Base-by-base conservation (phyloP, 371 early-diverging fungal genomes). In the Mortierella sp. region DNA sequence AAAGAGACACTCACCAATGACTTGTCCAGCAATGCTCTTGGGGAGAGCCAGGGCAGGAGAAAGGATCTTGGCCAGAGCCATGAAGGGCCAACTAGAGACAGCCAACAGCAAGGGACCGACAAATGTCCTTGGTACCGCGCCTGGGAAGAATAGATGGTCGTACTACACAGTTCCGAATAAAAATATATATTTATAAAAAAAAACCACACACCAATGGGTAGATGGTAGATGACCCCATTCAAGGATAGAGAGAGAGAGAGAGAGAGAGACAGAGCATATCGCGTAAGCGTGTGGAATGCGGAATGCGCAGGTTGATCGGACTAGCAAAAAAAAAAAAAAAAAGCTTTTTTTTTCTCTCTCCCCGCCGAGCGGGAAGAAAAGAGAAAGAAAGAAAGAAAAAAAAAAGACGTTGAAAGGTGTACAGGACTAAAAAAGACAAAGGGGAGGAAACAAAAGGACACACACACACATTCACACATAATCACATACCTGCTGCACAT, bases 61-160 rank as follows among this genome's bases (percentile, higher is more conserved):
- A 23, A 81, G 18, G 23, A 80, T 28, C 21, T 72, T 57, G 19
- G 64, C 61, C 18, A 80, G n/a, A 18, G 62, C 25, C 60, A 75
- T 69, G 57, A 75, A 52, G 29, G 84, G 84, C 74, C 75, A 84
- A 12, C 72, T 81, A 7, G 60, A 57, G 25, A 57, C 25, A 30
- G 84, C 84, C 29, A 96, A 55, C 16, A 88, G 7, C 46, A 92
- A 70, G 2, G 97, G 89, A 16, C 96, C 96, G 29, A 95, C 61
- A 79, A 95, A 98, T 6, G 97, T 94, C 58, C 98, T 88, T 44
- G 97, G 97, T 3, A 98, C 97, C 19, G 94, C 97, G 12, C 98
- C 98, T 1, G 98, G 97, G 72, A 95, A 97, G 57, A 85, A 86
- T 26, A 92, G 64, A 80, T 95, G 96, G 76, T 96, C 96, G 72